phyloP scores from a whole-genome alignment of 345 rosid species.

The Rhodamnia rubescens region DNA sequence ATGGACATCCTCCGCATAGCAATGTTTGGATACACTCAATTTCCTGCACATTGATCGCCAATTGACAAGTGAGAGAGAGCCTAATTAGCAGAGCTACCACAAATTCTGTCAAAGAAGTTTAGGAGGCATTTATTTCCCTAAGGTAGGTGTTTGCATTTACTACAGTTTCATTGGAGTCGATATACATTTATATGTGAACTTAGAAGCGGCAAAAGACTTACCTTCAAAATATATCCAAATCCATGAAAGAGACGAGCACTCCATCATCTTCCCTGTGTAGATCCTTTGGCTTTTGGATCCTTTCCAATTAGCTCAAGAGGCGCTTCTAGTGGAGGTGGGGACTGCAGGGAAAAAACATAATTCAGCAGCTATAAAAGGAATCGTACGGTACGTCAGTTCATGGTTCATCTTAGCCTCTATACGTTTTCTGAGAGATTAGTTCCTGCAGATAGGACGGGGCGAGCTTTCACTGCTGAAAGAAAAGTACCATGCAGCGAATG shows the following conservation, averaged over 20 bases:
- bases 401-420: background rate
- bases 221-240: slow-evolving; percentile 58
- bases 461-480: background rate
- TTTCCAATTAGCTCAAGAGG: slow-evolving; percentile 44
- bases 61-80: background rate
- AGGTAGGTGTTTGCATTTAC: background rate
- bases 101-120: background rate
- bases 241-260: slow-evolving; percentile 46
- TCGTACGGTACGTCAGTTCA: background rate
- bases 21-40: background rate
- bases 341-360: slow-evolving; percentile 25
- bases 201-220: background rate
- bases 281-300: slow-evolving; percentile 52
- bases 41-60: background rate
- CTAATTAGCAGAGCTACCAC: background rate
- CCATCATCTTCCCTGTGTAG: slow-evolving; percentile 79
- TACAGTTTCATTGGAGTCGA: background rate
- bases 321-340: slow-evolving; percentile 60
- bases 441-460: background rate
- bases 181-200: too few species aligned
- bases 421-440: background rate
- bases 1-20: background rate
- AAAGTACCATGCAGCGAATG: slow-evolving; percentile 69
- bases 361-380: background rate
- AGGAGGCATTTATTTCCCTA: background rate